These are phyloP conservation scores for Mortierella sp. DNA, from an alignment of 371 early-diverging fungal genomes.

Conservation along the genomic window DNA sequence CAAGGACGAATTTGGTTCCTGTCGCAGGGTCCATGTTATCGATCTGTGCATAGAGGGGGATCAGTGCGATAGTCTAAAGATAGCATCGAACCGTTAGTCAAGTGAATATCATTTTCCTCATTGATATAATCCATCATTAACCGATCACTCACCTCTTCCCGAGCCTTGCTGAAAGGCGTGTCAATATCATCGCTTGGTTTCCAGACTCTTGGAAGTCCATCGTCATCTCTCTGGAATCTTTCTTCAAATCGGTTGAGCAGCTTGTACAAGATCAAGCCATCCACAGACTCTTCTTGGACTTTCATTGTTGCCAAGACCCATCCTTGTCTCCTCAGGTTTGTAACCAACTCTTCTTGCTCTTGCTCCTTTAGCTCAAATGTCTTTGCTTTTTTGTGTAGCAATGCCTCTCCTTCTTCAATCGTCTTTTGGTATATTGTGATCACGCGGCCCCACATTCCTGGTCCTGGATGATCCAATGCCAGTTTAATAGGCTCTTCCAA, in stretches of 20 bases:
- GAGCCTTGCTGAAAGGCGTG: conserved; percentile 79
- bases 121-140: background rate
- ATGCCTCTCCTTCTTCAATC: conserved; percentile 61
- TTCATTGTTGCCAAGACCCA: conserved; percentile 82
- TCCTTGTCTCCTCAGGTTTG: conserved; percentile 71
- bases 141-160: conserved; percentile 62
- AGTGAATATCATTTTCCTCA: background rate
- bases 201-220: conserved; percentile 96
- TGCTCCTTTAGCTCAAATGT: conserved; percentile 61
- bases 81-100: background rate
- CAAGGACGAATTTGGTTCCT: conserved; percentile 38
- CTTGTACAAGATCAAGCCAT: conserved; percentile 83
- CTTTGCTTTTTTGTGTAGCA: conserved; percentile 56
- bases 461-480: conserved; percentile 73
- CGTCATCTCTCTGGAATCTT: conserved; percentile 92
- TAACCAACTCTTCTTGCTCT: conserved; percentile 60
- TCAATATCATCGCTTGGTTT: conserved; percentile 95
- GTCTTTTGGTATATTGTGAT: conserved; percentile 67
- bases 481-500: conserved; percentile 80
- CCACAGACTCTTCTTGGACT: conserved; percentile 85
- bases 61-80: conserved; percentile 67
- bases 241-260: conserved; percentile 89
- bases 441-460: conserved; percentile 83
- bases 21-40: conserved; percentile 58
- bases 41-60: conserved; percentile 75